phyloP scores from a whole-genome alignment of 2,329 filamentous ascomycete species.

The Scedosporium boydii region DNA sequence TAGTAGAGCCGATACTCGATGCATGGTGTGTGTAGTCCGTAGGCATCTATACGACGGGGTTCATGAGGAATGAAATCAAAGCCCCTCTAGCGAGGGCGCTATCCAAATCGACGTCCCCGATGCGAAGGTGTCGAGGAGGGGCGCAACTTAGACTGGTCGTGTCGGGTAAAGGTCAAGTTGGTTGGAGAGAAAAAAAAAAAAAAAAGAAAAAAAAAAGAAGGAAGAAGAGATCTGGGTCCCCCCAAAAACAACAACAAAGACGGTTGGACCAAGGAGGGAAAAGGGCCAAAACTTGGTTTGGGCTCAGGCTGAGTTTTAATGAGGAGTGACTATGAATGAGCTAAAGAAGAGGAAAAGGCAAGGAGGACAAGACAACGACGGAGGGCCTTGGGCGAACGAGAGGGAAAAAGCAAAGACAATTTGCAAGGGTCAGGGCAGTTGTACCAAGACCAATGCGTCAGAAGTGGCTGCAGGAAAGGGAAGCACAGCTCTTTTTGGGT shows the following conservation, averaged over 20 bases:
- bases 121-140: slow-evolving; percentile 3
- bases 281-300: neutral
- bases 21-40: slow-evolving; percentile 7
- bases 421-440: neutral
- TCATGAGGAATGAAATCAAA: neutral
- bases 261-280: neutral
- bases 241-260: neutral
- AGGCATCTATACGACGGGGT: neutral
- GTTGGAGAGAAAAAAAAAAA: neutral
- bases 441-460: neutral
- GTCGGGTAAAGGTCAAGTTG: neutral
- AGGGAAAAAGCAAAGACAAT: slow-evolving; percentile 1
- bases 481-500: neutral
- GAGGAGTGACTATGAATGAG: neutral
- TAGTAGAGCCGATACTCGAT: slow-evolving; percentile 12
- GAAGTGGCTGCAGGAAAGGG: neutral
- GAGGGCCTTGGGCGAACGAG: neutral
- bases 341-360: neutral
- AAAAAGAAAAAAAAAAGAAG: too few species aligned
- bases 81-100: neutral
- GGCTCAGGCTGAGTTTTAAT: neutral
- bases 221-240: neutral
- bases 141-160: neutral
- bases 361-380: neutral
- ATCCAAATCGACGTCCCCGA: neutral